Evolutionary conservation across 257 asterid genomes (phyloP).

Genomic region (Pogostemon cablin): DNA sequence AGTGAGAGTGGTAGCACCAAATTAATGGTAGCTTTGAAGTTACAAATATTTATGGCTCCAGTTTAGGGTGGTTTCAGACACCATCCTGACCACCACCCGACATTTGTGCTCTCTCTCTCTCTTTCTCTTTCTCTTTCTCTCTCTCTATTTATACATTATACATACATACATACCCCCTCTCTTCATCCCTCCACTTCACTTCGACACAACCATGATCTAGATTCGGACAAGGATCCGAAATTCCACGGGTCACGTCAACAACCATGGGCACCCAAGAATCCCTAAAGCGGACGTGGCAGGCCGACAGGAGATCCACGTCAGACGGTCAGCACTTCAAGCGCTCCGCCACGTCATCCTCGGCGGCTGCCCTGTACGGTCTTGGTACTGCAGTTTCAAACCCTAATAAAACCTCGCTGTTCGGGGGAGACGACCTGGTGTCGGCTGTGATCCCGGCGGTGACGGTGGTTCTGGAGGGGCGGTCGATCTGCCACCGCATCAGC

Average conservation of each 20-base stretch:
- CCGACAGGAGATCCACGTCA: slow-evolving; percentile 29
- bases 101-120: slow-evolving; percentile 49
- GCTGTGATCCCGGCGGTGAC: slow-evolving; percentile 66
- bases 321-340: slow-evolving; percentile 15
- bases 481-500: slow-evolving; percentile 82
- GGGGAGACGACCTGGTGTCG: slow-evolving; percentile 56
- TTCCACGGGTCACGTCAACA: not conserved
- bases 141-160: slow-evolving; percentile 20
- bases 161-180: slow-evolving; percentile 7
- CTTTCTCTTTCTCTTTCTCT: not conserved
- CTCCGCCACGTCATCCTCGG: slow-evolving; percentile 14
- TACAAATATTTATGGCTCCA: slow-evolving; percentile 40
- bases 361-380: too few species aligned
- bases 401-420: slow-evolving; percentile 29
- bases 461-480: slow-evolving; percentile 81
- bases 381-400: slow-evolving; percentile 27
- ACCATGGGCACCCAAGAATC: not conserved
- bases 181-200: not conserved
- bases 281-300: slow-evolving; percentile 37
- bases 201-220: not conserved
- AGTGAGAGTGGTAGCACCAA: slow-evolving; percentile 23
- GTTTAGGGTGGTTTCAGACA: slow-evolving; percentile 51
- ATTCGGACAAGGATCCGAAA: not conserved
- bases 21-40: slow-evolving; percentile 49
- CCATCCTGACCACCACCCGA: slow-evolving; percentile 43